Percentiles rank a stretch among this genome's conserved stretches.
These are phyloP conservation scores for Aspergillus clavatus DNA, from an alignment of 2,329 filamentous ascomycete genomes.

Conservation along the genomic window DNA sequence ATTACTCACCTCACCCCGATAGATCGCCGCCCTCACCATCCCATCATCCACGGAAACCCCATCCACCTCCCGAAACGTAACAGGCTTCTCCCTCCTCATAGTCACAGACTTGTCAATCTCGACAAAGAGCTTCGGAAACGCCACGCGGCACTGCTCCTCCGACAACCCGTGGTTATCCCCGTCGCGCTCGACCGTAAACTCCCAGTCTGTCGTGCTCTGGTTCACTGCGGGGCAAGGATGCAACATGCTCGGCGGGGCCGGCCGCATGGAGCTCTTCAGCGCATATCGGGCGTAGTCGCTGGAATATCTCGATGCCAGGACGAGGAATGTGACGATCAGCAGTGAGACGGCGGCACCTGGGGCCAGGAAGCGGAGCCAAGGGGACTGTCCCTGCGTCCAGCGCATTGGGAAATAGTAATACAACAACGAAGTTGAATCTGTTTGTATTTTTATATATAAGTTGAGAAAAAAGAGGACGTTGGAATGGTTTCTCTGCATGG, in stretches of 20 bases:
- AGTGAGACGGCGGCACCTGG: slow-evolving; percentile 25
- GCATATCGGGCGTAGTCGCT: slow-evolving; percentile 18
- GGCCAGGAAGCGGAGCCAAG: slow-evolving; percentile 27
- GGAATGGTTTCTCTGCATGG: not conserved
- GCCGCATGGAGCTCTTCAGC: slow-evolving; percentile 14
- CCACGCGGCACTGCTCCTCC: slow-evolving; percentile 33
- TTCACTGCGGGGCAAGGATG: not conserved
- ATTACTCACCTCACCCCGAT: slow-evolving; percentile 32
- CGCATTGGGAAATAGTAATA: slow-evolving; percentile 5
- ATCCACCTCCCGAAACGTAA: slow-evolving; percentile 34
- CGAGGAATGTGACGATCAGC: slow-evolving; percentile 25
- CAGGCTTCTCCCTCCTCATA: slow-evolving; percentile 16
- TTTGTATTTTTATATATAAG: not conserved
- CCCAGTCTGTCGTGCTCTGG: slow-evolving; percentile 21
- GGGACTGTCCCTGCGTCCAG: slow-evolving; percentile 11
- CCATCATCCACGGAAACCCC: slow-evolving; percentile 29
- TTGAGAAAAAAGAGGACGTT: not conserved
- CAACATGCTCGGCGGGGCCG: slow-evolving; percentile 3
- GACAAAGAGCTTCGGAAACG: slow-evolving; percentile 38
- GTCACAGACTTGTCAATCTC: slow-evolving; percentile 33
- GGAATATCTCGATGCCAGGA: slow-evolving; percentile 16
- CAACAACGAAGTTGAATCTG: not conserved
- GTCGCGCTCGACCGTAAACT: slow-evolving; percentile 31
- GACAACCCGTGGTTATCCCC: slow-evolving; percentile 35
- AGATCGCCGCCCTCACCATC: slow-evolving; percentile 35